Evolutionary conservation across 2,329 filamentous ascomycete species (phyloP).

Genomic region (Aspergillus nomiae): DNA sequence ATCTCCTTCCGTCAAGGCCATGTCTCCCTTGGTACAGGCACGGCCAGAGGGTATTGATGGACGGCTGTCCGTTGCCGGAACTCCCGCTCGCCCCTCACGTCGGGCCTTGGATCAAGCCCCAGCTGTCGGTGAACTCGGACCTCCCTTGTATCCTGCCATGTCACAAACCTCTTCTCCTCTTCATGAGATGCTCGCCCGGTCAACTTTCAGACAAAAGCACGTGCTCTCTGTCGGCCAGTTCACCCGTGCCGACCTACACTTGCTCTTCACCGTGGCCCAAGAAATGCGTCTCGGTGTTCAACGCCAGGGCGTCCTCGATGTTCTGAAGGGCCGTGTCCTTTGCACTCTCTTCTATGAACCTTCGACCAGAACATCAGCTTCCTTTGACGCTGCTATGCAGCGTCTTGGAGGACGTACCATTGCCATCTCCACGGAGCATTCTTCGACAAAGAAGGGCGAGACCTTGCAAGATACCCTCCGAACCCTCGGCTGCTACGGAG

Average conservation of each 20-base stretch:
- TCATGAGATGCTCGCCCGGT: conserved; percentile 72
- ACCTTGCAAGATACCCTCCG: conserved; percentile 89
- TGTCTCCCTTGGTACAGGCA: conserved; percentile 43
- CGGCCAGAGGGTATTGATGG: conserved; percentile 42
- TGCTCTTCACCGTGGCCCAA: conserved; percentile 93
- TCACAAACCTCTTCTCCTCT: conserved; percentile 62
- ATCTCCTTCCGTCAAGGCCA: conserved; percentile 60
- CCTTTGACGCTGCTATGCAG: conserved; percentile 98
- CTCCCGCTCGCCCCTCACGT: conserved; percentile 35
- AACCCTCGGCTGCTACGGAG: conserved; percentile 90
- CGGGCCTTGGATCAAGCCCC: conserved; percentile 34
- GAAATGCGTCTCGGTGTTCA: conserved; percentile 97
- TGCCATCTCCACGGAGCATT: conserved; percentile 77
- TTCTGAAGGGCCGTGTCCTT: conserved; percentile 82
- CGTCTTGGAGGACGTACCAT: conserved; percentile 88
- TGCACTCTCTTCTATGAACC: conserved; percentile 98
- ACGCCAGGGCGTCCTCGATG: conserved; percentile 82
- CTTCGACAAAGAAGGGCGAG: conserved; percentile 93
- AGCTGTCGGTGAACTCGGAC: conserved; percentile 38
- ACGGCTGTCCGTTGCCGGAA: conserved; percentile 40
- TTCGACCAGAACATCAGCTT: conserved; percentile 90
- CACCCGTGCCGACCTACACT: conserved; percentile 80
- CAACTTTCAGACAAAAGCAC: conserved; percentile 85
- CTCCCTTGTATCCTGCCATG: conserved; percentile 46
- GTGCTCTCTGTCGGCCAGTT: conserved; percentile 93